These are phyloP conservation scores for Papiliotrema laurentii DNA, from an alignment of 1,284 basidiomycete genomes.

Conservation along the genomic window DNA sequence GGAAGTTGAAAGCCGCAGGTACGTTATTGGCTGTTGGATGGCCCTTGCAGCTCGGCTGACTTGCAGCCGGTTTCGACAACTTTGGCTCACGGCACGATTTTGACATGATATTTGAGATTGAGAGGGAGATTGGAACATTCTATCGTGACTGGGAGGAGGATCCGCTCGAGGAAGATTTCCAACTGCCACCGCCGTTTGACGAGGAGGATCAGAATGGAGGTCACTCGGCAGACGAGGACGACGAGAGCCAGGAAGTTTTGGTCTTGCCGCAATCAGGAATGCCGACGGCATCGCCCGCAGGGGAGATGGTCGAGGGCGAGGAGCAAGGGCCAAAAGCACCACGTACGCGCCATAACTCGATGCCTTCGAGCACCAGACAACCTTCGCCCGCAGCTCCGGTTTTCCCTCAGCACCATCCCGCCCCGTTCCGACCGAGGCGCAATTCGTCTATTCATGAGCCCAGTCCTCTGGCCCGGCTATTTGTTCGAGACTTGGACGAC, in stretches of 20 bases:
- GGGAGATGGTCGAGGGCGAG: neutral
- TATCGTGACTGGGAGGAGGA: constrained; percentile 50
- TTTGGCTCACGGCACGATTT: constrained; percentile 70
- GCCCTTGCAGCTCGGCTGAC: constrained; percentile 5
- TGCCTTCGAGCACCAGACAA: neutral
- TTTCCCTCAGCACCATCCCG: constrained; percentile 1
- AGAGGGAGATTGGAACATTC: constrained; percentile 57
- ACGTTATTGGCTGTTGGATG: constrained; percentile 35
- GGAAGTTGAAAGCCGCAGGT: constrained; percentile 67
- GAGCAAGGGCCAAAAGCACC: neutral
- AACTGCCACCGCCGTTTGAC: constrained; percentile 17
- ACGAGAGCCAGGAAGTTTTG: neutral
- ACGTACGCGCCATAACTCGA: neutral
- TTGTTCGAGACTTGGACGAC: constrained; percentile 21
- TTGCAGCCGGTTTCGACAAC: constrained; percentile 68
- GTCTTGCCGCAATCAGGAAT: too few species aligned
- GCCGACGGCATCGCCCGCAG: neutral
- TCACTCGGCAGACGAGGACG: neutral
- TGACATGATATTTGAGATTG: constrained; percentile 74
- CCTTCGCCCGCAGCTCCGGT: constrained; percentile 2
- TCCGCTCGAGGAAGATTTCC: constrained; percentile 41
- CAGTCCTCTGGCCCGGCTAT: constrained; percentile 44
- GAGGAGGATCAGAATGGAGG: constrained; percentile 14
- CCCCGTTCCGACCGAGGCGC: constrained; percentile 17
- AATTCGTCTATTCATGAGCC: constrained; percentile 41